A percentile compares a stretch with the other conserved stretches of the same genome.
Conservation (phyloP, 2,329 filamentous ascomycete genomes). For the Pseudopithomyces maydicus region DNA sequence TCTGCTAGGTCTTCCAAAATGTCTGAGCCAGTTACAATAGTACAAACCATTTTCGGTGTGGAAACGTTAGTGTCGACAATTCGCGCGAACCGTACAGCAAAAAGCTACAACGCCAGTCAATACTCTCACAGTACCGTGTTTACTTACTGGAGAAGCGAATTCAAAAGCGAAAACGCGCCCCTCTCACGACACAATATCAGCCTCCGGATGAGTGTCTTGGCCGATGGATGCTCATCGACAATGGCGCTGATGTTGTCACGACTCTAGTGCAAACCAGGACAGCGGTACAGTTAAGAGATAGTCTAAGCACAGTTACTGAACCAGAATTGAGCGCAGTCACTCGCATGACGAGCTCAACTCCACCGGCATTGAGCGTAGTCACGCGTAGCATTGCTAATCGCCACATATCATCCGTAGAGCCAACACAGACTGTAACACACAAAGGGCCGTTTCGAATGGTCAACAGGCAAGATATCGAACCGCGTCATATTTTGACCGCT, state of each 20-base stretch:
- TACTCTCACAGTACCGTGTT: not conserved
- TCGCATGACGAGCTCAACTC: too few relatives aligned
- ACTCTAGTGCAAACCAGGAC: not conserved
- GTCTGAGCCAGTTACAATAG: too few relatives aligned
- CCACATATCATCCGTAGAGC: too few relatives aligned
- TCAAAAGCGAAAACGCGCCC: not conserved
- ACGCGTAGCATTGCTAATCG: too few relatives aligned
- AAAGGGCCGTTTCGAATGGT: too few relatives aligned
- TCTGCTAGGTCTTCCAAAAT: too few relatives aligned
- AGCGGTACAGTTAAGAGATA: not conserved
- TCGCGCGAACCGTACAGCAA: not conserved
- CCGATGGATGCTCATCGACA: constrained; percentile 6
- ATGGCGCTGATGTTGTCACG: constrained; percentile 6
- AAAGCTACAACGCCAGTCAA: not conserved
- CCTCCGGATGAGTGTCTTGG: not conserved
- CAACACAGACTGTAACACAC: too few relatives aligned
- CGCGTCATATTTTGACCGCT: too few relatives aligned
- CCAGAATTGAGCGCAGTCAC: too few relatives aligned
- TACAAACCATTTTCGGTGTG: not conserved
- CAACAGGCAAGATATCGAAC: too few relatives aligned
- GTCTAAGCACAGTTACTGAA: too few relatives aligned
- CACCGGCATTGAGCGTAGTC: too few relatives aligned
- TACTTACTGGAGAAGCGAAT: not conserved
- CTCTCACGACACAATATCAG: constrained; percentile 1
- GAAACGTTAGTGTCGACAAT: not conserved